A percentile compares a stretch with the other conserved stretches of the same genome.
Evolutionary conservation across 225 moss, liverwort and hornwort species (phyloP).

Genomic region (Anthoceros angustus): DNA sequence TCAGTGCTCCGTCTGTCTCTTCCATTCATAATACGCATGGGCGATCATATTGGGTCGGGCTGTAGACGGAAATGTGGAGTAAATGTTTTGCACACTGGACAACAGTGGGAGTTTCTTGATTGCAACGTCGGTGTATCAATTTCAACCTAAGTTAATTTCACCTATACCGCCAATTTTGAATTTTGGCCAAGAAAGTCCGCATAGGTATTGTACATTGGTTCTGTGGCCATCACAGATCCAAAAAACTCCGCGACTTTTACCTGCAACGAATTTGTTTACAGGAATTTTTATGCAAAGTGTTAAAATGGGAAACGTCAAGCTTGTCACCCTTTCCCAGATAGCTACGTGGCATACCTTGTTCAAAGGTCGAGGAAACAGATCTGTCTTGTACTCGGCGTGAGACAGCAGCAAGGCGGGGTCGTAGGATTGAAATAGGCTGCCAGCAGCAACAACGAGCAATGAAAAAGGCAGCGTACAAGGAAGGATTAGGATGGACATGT

Average conservation of each 20-base stretch:
- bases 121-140: too few species aligned
- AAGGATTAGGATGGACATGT: too few species aligned
- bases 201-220: slow-evolving; percentile 9
- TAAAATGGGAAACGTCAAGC: neutral
- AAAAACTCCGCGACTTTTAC: slow-evolving; percentile 91
- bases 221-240: slow-evolving; percentile 95
- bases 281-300: too few species aligned
- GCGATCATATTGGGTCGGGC: slow-evolving; percentile 97
- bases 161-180: neutral
- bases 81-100: neutral
- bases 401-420: slow-evolving; percentile 71
- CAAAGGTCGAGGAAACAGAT: slow-evolving; percentile 65
- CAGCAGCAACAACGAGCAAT: neutral
- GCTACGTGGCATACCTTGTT: slow-evolving; percentile 35
- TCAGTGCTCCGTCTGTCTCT: slow-evolving; percentile 75
- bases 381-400: slow-evolving; percentile 61
- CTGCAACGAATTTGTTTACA: slow-evolving; percentile 27
- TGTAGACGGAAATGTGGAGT: slow-evolving; percentile 25
- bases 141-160: too few species aligned
- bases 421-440: slow-evolving; percentile 68
- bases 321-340: neutral
- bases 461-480: neutral
- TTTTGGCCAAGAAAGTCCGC: neutral
- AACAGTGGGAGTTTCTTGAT: too few species aligned
- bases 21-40: slow-evolving; percentile 92